Base-by-base conservation (phyloP, 139 green algal species). In the Chlamydomonas sp. region DNA sequence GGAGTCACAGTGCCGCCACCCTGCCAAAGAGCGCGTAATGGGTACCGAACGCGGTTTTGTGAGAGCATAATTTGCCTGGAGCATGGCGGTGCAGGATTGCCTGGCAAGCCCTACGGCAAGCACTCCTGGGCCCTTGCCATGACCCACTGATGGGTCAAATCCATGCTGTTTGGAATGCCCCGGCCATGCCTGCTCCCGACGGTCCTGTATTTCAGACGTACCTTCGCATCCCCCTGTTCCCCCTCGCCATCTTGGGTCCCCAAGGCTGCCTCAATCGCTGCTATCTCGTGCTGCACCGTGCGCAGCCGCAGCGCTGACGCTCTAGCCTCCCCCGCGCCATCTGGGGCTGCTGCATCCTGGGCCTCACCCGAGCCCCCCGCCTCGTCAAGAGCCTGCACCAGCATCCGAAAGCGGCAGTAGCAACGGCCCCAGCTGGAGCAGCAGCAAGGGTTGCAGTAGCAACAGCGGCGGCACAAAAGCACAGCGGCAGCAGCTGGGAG, bases 221-320 rank as follows among this genome's bases (percentile, higher is more conserved):
- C 61, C 57, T 75, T 49, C 58, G 20, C 63, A 69, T 2, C n/a
- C 68, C 72, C 17, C 8, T 1, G 77, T 63, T 16, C 62, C 8
- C 6, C 74, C 57, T 59, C 15, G 10, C 6, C 82, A 5, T 69
- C 82, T 7, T 61, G 61, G 14, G 58, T 61, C 61, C 64, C 72
- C 82, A 87, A 72, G 3, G 82, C 82, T 20, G 14, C 63, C 49
- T 80, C 31, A 60, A 87, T 73, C n/a, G 82, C n/a, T 0, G 15
- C 20, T 3, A 87, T 79, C 72, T 87, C 82, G 12, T 49, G n/a
- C 20, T 73, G 8, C n/a, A 87, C 82, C 5, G 72, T 64, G 8
- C 8, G 31, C 9, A 87, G 72, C 82, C 63, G 78, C 78, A 71
- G 66, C 66, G 10, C 10, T 14, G 10, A 14, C 66, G 12, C 10